Conservation (phyloP, 176 grass and related monocot species). For the Triticum turgidum region DNA sequence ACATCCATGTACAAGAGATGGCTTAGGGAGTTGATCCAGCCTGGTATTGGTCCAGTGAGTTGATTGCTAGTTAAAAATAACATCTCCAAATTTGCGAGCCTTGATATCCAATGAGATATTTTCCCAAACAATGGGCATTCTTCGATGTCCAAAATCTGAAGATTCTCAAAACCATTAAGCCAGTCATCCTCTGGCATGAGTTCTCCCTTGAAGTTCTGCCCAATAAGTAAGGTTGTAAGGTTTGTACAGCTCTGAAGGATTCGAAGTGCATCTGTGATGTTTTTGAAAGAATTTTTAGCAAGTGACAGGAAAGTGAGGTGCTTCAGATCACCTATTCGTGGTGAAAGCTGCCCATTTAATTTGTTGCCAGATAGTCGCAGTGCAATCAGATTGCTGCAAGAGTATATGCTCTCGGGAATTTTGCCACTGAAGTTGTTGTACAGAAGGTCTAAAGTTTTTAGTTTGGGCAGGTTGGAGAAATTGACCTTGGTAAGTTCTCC, state of each 20-base stretch:
- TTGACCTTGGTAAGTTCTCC: slow-evolving; percentile 15
- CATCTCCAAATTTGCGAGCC: too few relatives aligned
- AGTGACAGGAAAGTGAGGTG: slow-evolving; percentile 20
- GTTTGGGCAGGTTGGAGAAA: slow-evolving; percentile 27
- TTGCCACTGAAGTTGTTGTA: background rate
- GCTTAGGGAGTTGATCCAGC: too few relatives aligned
- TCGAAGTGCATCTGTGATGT: slow-evolving; percentile 15
- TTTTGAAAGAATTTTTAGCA: background rate
- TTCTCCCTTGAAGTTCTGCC: background rate
- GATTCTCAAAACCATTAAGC: slow-evolving; percentile 26
- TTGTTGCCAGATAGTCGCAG: background rate
- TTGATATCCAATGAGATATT: too few relatives aligned
- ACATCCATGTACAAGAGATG: too few relatives aligned
- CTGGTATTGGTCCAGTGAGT: too few relatives aligned
- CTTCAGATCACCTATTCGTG: background rate
- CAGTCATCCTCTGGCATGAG: background rate
- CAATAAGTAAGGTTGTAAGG: slow-evolving; percentile 31
- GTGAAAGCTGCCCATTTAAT: background rate
- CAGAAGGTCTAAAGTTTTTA: slow-evolving; percentile 15
- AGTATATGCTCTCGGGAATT: slow-evolving; percentile 49
- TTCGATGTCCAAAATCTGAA: background rate
- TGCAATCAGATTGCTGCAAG: slow-evolving; percentile 13
- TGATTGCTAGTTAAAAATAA: too few relatives aligned
- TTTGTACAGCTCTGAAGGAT: background rate
- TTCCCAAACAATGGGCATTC: too few relatives aligned